Base-by-base conservation (phyloP, 2,329 filamentous ascomycete genomes). In the Claviceps spartinae region DNA sequence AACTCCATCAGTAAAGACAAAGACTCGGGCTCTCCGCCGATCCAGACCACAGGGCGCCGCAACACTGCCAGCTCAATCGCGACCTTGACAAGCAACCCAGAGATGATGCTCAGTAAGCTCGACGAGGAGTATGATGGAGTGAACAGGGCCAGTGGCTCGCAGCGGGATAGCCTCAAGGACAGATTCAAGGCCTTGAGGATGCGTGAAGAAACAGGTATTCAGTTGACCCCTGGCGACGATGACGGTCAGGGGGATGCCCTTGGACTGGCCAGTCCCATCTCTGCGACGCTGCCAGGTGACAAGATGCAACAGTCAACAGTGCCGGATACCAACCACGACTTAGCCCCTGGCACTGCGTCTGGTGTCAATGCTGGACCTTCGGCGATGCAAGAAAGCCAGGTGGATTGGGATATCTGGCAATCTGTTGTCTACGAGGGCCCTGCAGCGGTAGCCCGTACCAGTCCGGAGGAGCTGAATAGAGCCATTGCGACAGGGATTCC, bases 321-420 rank as follows among this genome's bases (percentile, higher is more conserved):
- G 52, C 81, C 85, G 7, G 71, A 78, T 3, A 76, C 88, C 16
- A 87, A 88, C 59, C 75, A 77, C 4, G 81, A 77, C 52, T 72
- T 96, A 45, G 83, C 88, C 1, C 90, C 90, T 0, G 90, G 90
- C 1, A 96, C 90, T 1, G 88, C 85, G 7, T 83, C 88, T 11
- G 90, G 91, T 5, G 81, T 90, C 43, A 83, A 83, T 24, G 82
- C 83, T 22, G 86, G 86, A 1, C 86, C 85, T 8, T 83, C 87
- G 3, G 81, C 82, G 22, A 76, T 83, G 56, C 69, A 72, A 14
- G 86, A 90, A 61, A 73, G 75, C 16, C 83, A 87, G 24, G 93
- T 98, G n/a, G 89, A 98, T 64, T 98, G 93, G 93, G 93, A 98
- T 67, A 72, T 98, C 41, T 98, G 93, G 93, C 91, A 98, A 65